Evolutionary conservation across 495 filamentous ascomycete genomes (phyloP).

Genomic region (Tetracladium setigerum): DNA sequence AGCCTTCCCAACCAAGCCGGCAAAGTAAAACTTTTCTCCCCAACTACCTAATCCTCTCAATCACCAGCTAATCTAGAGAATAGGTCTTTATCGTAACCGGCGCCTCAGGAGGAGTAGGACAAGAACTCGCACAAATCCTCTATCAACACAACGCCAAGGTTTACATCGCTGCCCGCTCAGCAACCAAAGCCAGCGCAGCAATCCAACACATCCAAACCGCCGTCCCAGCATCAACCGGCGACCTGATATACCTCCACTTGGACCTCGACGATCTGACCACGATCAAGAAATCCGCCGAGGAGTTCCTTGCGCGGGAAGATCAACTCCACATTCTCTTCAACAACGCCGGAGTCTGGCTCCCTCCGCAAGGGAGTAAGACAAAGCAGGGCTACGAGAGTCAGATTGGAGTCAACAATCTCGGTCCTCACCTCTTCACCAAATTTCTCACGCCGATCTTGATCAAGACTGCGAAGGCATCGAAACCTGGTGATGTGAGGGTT

Average conservation of each 20-base stretch:
- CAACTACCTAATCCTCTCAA: not conserved
- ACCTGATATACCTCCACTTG: slow-evolving; percentile 34
- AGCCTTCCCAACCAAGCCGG: slow-evolving; percentile 14
- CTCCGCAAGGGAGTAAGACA: slow-evolving; percentile 27
- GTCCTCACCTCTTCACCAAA: slow-evolving; percentile 32
- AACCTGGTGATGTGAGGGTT: slow-evolving; percentile 32
- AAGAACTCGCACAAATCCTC: slow-evolving; percentile 55
- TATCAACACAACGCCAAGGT: slow-evolving; percentile 52
- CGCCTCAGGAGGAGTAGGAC: slow-evolving; percentile 46
- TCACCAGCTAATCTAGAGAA: too few relatives aligned
- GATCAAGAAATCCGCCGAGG: slow-evolving; percentile 24
- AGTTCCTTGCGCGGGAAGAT: slow-evolving; percentile 32
- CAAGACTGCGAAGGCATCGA: slow-evolving; percentile 27
- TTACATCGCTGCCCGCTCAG: slow-evolving; percentile 54
- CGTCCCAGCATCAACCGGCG: slow-evolving; percentile 15
- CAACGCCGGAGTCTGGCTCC: slow-evolving; percentile 64
- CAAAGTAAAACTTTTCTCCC: slow-evolving; percentile 6
- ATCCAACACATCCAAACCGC: slow-evolving; percentile 38
- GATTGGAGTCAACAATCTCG: slow-evolving; percentile 33
- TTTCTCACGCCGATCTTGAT: slow-evolving; percentile 30
- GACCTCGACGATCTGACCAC: slow-evolving; percentile 34
- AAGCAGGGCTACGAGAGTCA: slow-evolving; percentile 27
- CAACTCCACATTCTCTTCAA: slow-evolving; percentile 53
- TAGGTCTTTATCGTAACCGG: slow-evolving; percentile 22
- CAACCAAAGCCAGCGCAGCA: slow-evolving; percentile 41